phyloP scores from a whole-genome alignment of 176 grass and related monocot species.

The Neostapfia colusana region DNA sequence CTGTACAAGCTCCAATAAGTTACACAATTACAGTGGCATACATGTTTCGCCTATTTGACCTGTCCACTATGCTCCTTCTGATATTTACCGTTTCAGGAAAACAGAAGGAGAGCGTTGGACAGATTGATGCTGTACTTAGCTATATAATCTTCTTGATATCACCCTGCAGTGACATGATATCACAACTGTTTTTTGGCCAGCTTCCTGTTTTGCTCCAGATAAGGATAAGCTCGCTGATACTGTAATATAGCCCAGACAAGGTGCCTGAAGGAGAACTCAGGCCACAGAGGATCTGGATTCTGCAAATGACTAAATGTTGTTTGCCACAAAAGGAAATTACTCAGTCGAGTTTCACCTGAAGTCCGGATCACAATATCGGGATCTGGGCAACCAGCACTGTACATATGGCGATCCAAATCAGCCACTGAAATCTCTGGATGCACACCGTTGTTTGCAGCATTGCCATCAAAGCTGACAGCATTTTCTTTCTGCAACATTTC shows the following conservation, averaged over 20 bases:
- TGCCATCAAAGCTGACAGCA: background rate
- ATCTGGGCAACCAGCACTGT: constrained; percentile 53
- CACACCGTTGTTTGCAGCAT: background rate
- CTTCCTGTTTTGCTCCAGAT: constrained; percentile 52
- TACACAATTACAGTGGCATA: background rate
- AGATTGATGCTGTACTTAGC: background rate
- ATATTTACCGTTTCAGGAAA: background rate
- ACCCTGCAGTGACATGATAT: background rate
- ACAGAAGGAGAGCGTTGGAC: background rate
- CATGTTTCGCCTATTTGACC: background rate
- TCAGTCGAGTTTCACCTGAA: constrained; percentile 73
- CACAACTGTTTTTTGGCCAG: constrained; percentile 42
- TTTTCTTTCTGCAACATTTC: constrained; percentile 26
- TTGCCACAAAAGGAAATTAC: constrained; percentile 94
- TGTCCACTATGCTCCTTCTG: background rate
- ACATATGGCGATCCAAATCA: constrained; percentile 68
- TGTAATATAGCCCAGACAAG: constrained; percentile 64
- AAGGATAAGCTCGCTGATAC: constrained; percentile 59
- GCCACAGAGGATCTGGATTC: constrained; percentile 65
- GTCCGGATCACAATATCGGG: constrained; percentile 79
- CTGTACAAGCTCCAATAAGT: background rate
- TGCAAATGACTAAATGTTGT: constrained; percentile 66
- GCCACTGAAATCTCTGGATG: constrained; percentile 36
- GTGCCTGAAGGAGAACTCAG: constrained; percentile 62
- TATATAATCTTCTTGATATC: background rate